Evolutionary conservation across 345 rosid genomes (phyloP).

Genomic region (Heritiera littoralis): DNA sequence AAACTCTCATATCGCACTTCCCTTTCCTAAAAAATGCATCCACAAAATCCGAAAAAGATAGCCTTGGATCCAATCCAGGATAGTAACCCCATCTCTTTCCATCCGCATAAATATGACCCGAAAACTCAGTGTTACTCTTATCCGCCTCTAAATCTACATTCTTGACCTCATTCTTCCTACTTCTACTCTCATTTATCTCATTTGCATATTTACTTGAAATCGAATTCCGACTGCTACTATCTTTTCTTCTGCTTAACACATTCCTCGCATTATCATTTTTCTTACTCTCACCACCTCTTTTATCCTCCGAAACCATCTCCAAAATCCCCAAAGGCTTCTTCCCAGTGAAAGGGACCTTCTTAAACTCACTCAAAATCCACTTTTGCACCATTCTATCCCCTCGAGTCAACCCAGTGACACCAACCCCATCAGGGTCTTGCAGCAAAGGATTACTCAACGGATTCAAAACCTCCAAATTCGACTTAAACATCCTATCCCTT

Average conservation of each 20-base stretch:
- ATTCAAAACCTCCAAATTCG: constrained; percentile 75
- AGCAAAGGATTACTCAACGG: constrained; percentile 76
- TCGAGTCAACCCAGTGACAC: constrained; percentile 66
- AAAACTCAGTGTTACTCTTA: constrained; percentile 40
- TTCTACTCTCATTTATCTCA: constrained; percentile 14
- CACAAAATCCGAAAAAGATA: constrained; percentile 74
- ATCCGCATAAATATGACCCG: constrained; percentile 71
- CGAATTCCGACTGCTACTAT: background rate
- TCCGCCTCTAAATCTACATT: constrained; percentile 27
- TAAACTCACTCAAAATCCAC: constrained; percentile 63
- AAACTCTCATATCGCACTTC: constrained; percentile 63
- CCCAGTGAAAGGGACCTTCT: constrained; percentile 56
- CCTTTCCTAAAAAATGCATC: constrained; percentile 59
- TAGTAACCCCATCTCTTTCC: constrained; percentile 93
- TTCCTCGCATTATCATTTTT: constrained; percentile 26
- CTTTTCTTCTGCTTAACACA: constrained; percentile 12
- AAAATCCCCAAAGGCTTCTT: constrained; percentile 63
- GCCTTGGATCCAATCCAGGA: constrained; percentile 68
- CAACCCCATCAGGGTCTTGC: constrained; percentile 93
- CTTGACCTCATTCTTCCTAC: constrained; percentile 17
- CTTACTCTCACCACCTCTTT: constrained; percentile 25
- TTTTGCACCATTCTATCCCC: constrained; percentile 77
- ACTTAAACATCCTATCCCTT: constrained; percentile 82
- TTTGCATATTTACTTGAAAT: constrained; percentile 7
- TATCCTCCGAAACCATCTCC: constrained; percentile 27